Evolutionary conservation across 208 protist species (phyloP), one percentile per base, ranked within the genome.

Genomic region (Acanthamoeba culbertsoni): DNA sequence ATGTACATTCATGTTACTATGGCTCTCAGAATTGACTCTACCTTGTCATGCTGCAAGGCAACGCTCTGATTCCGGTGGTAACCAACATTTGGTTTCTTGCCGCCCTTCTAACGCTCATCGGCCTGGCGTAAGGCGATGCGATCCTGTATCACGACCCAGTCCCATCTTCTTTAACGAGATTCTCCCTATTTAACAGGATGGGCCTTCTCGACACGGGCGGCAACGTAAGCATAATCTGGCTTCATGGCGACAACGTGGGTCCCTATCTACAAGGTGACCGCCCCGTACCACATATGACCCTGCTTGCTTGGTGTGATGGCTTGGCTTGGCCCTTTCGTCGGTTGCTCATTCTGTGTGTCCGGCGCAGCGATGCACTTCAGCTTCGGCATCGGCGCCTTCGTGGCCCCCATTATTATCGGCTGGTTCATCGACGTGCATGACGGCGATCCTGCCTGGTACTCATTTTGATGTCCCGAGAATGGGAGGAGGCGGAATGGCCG

Each of bases 211-310:
- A 93, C 71, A 86, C 71, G 31, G 88, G 68, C 48, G 88, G 68
- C 88, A 93, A 93, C 35, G 71, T 84, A 35, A 93, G 68, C 68
- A 77, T 93, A 4, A 77, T 93, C 46, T 93, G 88, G 88, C 88
- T 93, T 42, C 71, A 93, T 37, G 88, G 68, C 2, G 68, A 93
- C 48, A 71, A 93, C 33, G 62, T 93, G 0, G 88, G 71, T 46
- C 88, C 88, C 63, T 93, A 93, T 45, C 43, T 93, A 2, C 88
- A 93, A 79, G 73, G 73, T 84, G 40, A 43, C 37, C 16, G 23
- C 7, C 37, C 42, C 1, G 37, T 23, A 33, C 68, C 1, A 8
- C 12, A 8, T 48, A 3, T 45, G 37, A 79, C 26, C 42, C 68
- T 18, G 59, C 59, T 26, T 63, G 23, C 18, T n/a, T 20, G 57